phyloP scores from a whole-genome alignment of 495 filamentous ascomycete genomes.

The Recurvomyces mirabilis region DNA sequence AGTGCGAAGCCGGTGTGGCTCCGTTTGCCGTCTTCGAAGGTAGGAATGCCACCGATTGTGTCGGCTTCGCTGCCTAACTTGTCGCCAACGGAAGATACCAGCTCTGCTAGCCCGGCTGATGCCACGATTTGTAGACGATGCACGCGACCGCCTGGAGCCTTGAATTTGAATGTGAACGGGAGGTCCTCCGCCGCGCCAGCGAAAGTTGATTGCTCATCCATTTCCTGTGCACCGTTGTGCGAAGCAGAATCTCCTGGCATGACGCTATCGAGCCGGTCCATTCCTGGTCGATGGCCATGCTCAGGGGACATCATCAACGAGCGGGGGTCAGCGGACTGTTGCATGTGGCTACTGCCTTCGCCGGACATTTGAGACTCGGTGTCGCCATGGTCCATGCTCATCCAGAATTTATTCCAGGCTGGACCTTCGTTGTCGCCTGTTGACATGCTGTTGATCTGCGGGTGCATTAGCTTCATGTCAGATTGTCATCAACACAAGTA shows the following conservation, averaged over 20 bases:
- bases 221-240: conserved; percentile 65
- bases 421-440: conserved; percentile 83
- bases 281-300: conserved; percentile 41
- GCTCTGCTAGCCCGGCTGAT: conserved; percentile 65
- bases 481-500: too few species aligned
- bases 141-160: conserved; percentile 89
- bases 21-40: conserved; percentile 63
- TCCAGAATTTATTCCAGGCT: conserved; percentile 99
- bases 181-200: conserved; percentile 48
- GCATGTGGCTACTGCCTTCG: conserved; percentile 53
- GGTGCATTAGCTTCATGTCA: too few species aligned
- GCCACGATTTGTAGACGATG: conserved; percentile 81
- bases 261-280: conserved; percentile 67
- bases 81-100: conserved; percentile 65
- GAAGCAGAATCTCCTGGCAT: conserved; percentile 90
- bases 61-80: conserved; percentile 86
- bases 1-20: conserved; percentile 77
- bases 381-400: conserved; percentile 91
- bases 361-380: conserved; percentile 95
- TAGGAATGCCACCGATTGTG: conserved; percentile 69
- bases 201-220: conserved; percentile 40
- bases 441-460: conserved; percentile 64
- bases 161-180: conserved; percentile 98
- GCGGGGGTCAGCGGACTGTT: conserved; percentile 50
- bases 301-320: conserved; percentile 77